Evolutionary conservation across 78 protist genomes (phyloP), one percentile per base, ranked within the genome.

Genomic region (Bigelowiella natans): DNA sequence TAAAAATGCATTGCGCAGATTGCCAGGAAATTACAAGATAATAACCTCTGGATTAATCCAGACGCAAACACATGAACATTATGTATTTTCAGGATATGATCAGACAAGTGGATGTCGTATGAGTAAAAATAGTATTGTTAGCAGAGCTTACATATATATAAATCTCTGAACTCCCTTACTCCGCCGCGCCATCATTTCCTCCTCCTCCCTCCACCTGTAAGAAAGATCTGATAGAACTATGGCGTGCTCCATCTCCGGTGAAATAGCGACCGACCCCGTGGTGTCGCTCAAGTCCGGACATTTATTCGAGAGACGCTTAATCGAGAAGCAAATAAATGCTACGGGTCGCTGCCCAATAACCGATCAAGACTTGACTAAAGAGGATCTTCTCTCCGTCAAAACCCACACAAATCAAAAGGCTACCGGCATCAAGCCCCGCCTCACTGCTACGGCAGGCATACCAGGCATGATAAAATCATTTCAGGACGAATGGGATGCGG

Each of bases 401-500:
- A 38, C n/a, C 36, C 39, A n/a, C 37, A 34, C 90, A 88, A 51
- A 51, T 18, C 73, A 51, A 18, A 51, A 51, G 18, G 7, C 73
- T 18, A 29, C 84, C 0, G 28, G 36, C 3, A 90, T 64, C 31
- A 84, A 37, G 87, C 96, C 98, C 36, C 93, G 97, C n/a, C 95
- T 95, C 1, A 63, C 91, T 18, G 30, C 91, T 0, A 94, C 96
- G 0, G 90, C 97, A 1, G 89, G 93, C 40, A 91, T 98, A 2
- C 99, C 99, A 1, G 88, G 93, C 26, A 34, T 98, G 93, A 88
- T 98, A n/a, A 40, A 84, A 2, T 34, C 95, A 36, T 88, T 97
- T 34, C 99, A 98, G 91, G 90, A 89, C 38, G 99, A 98, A 92
- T 98, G 99, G 99, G 99, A 98, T 83, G 91, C 98, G 0, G 40